Base-by-base conservation (phyloP, 768 basidiomycete species). In the Termitomyces sp. region DNA sequence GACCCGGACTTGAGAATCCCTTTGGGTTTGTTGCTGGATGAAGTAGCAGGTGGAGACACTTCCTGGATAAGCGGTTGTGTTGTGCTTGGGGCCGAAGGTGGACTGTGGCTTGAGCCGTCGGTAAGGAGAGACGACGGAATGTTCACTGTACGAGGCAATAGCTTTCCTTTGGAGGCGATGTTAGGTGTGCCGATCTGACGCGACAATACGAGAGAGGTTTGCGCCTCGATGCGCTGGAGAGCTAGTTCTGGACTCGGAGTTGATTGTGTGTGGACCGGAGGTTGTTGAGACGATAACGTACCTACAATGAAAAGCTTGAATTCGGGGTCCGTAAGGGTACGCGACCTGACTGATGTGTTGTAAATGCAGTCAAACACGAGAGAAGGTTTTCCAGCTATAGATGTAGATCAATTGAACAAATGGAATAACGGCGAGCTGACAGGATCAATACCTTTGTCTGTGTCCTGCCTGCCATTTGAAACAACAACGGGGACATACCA, bases 361-460 rank as follows among this genome's bases (percentile, higher is more conserved):
- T 84, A 86, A 1, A 92, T 76, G 64, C 87, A 87, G 71, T 93
- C 92, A 65, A 93, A 87, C 6, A 92, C 88, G 40, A 90, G 68
- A 5, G 85, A 81, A 0, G 82, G 76, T 36, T 87, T 88, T 5
- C 91, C 91, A 64, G 86, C 91, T 92, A 54, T 16, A 38, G 40
- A 50, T 36, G 22, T 57, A 56, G 20, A 59, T 64, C 44, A 61
- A 18, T 49, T 22, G 40, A 12, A 59, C 5, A n/a, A 7, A 16
- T 6, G 16, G 39, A 7, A 42, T 42, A n/a, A n/a, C n/a, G n/a
- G n/a, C n/a, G n/a, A n/a, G n/a, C n/a, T n/a, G n/a, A 64, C 55
- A 62, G 46, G 52, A 65, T 18, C 28, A 45, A 59, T 63, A 89
- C 90, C 85, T 85, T 90, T 92, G 75, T 93, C 91, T 42, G 67